Evolutionary conservation across 2,329 filamentous ascomycete species (phyloP).

Genomic region (Fusarium guadeloupense): DNA sequence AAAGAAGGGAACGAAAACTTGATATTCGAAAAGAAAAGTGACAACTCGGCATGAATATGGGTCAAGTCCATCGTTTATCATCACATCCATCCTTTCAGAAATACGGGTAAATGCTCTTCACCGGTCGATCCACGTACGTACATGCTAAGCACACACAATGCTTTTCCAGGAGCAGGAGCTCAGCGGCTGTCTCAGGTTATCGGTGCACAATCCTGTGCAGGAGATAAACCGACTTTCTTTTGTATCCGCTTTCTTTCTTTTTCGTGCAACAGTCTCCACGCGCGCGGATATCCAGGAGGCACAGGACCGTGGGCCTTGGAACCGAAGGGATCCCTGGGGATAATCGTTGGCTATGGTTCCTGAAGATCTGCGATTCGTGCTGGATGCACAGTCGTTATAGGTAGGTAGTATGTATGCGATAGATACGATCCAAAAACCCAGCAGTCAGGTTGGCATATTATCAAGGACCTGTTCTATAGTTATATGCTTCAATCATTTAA

Average conservation of each 20-base stretch:
- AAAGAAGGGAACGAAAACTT: neutral
- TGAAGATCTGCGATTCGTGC: conserved; percentile 31
- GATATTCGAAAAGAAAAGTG: conserved; percentile 5
- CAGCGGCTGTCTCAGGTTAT: conserved; percentile 40
- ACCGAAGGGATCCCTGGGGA: conserved; percentile 14
- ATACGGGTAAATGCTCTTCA: conserved; percentile 23
- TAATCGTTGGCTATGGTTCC: too few species aligned
- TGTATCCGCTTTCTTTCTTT: conserved; percentile 25
- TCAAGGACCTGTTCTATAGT: conserved; percentile 28
- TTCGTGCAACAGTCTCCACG: conserved; percentile 38
- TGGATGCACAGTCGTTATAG: conserved; percentile 13
- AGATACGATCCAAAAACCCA: conserved; percentile 5
- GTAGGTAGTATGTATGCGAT: neutral
- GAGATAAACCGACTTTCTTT: conserved; percentile 24
- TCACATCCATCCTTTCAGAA: conserved; percentile 21
- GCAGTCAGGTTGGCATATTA: conserved; percentile 16
- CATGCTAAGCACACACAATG: conserved; percentile 37
- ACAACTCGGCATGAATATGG: conserved; percentile 11
- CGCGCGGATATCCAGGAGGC: conserved; percentile 23
- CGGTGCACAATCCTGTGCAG: conserved; percentile 36
- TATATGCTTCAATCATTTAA: conserved; percentile 5
- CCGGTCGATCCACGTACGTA: conserved; percentile 38
- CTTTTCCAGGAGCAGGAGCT: conserved; percentile 26
- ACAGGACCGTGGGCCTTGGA: conserved; percentile 23
- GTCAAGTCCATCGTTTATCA: conserved; percentile 23